These are phyloP conservation scores for Metschnikowia peoriensis DNA, from an alignment of 805 yeast species.

Conservation along the genomic window DNA sequence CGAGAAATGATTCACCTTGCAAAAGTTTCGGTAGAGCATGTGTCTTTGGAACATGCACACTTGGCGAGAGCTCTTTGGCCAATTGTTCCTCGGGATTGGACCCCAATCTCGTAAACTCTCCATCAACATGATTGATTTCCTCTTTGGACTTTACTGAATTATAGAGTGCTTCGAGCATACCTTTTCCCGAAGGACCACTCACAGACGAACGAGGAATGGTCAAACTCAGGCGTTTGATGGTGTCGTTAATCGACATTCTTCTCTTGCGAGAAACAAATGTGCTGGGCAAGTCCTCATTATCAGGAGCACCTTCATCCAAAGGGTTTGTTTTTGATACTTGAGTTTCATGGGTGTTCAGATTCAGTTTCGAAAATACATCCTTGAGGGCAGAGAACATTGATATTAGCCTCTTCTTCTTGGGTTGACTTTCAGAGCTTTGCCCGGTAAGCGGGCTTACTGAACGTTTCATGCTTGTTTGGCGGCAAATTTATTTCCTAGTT, in stretches of 20 bases:
- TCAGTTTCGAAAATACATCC: constrained; percentile 2
- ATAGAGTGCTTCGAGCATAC: constrained; percentile 12
- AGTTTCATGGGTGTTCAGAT: background rate
- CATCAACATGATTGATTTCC: constrained; percentile 4
- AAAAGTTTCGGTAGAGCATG: constrained; percentile 16
- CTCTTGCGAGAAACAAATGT: constrained; percentile 14
- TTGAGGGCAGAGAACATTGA: constrained; percentile 16
- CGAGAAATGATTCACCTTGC: background rate
- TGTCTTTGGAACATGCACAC: constrained; percentile 15
- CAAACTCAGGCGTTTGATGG: constrained; percentile 8
- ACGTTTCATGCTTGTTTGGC: constrained; percentile 15
- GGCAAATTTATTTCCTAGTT: background rate
- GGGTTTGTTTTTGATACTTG: background rate
- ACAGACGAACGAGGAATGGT: constrained; percentile 15
- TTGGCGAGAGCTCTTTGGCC: constrained; percentile 16
- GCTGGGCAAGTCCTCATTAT: constrained; percentile 7
- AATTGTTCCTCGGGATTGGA: constrained; percentile 4
- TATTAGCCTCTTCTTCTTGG: constrained; percentile 13
- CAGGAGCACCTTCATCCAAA: background rate
- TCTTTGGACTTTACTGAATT: constrained; percentile 7
- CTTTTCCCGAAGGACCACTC: constrained; percentile 5
- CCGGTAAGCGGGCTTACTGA: constrained; percentile 17
- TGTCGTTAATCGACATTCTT: constrained; percentile 12
- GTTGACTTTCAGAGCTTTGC: constrained; percentile 1
- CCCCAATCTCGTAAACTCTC: constrained; percentile 9